Base-by-base conservation (phyloP, 164 flowering plant genomes). In the Berberis vulgaris region DNA sequence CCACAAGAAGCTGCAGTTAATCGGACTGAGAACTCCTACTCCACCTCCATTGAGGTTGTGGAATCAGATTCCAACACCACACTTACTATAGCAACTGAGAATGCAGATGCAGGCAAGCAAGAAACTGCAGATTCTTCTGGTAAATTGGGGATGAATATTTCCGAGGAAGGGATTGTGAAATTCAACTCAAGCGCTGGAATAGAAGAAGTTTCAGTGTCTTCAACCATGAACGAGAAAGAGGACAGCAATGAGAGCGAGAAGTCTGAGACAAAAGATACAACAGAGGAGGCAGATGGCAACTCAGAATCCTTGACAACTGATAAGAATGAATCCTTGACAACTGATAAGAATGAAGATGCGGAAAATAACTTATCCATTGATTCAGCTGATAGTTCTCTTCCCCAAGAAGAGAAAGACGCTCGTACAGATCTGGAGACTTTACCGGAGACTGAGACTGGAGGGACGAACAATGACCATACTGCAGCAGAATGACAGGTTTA, bases 371-470 rank as follows among this genome's bases (percentile, higher is more conserved):
- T 72, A 9, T 13, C 61, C 2, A 26, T 41, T 2, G 66, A 65
- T 56, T 49, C 73, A 49, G 58, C 72, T 2, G 54, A 58, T 49
- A 59, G 72, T 59, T 58, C 78, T 3, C 57, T 79, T 54, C 64
- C 77, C 59, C 81, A 77, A 62, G 88, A 84, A 75, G 84, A 68
- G 71, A 83, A 74, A 61, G 86, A 83, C 7, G 82, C 81, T 74
- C 82, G 72, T 40, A 79, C 77, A 7, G 86, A 86, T 73, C 50
- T 79, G 63, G 82, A 57, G 56, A 83, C 89, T 45, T 70, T 90
- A 70, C 90, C 82, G 6, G 82, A 81, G 6, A 60, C 63, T 7
- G 73, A 72, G 60, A 69, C 47, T 1, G 79, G 64, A 69, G 77
- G 69, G 5, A 77, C 57, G 39, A 70, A 65, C 58, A 71, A 49